Conservation (phyloP, 2,329 filamentous ascomycete species). For the Pseudomassariella vexata region DNA sequence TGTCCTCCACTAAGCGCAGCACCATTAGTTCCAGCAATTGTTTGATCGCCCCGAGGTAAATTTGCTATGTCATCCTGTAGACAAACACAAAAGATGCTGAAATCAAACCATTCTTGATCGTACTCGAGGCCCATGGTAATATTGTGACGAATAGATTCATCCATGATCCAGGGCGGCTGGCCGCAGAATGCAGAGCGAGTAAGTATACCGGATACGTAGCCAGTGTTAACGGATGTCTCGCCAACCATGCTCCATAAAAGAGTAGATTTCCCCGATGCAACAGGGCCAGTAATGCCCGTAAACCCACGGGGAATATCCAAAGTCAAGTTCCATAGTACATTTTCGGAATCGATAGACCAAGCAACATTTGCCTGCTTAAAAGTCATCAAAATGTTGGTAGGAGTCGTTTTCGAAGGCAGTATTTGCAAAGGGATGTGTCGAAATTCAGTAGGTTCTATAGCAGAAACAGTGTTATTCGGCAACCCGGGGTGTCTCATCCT, state of each 20-base stretch:
- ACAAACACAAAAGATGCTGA: slow-evolving; percentile 5
- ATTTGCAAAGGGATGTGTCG: no score
- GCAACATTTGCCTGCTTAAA: not conserved
- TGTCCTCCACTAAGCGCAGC: slow-evolving; percentile 13
- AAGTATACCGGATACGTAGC: slow-evolving; percentile 4
- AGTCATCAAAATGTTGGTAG: slow-evolving; percentile 1
- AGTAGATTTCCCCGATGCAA: slow-evolving; percentile 17
- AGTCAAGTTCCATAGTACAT: not conserved
- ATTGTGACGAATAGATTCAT: slow-evolving; percentile 11
- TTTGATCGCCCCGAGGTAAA: slow-evolving; percentile 8
- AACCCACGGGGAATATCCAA: slow-evolving; percentile 5
- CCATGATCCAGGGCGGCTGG: slow-evolving; percentile 16
- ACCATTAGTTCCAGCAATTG: slow-evolving; percentile 10
- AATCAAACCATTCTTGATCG: slow-evolving; percentile 11
- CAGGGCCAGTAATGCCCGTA: slow-evolving; percentile 13
- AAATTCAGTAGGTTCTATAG: not conserved
- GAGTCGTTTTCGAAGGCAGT: not conserved
- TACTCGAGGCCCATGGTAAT: slow-evolving; percentile 9
- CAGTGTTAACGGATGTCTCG: slow-evolving; percentile 9
- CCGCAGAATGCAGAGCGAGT: slow-evolving; percentile 12
- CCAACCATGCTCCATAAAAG: slow-evolving; percentile 14
- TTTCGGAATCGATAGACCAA: not conserved
- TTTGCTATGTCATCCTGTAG: slow-evolving; percentile 9
- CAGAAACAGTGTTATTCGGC: slow-evolving; percentile 3
- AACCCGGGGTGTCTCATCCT: no score